Evolutionary conservation across 345 rosid genomes (phyloP), one percentile per base, ranked within the genome.

Genomic region (Sapria himalayana): DNA sequence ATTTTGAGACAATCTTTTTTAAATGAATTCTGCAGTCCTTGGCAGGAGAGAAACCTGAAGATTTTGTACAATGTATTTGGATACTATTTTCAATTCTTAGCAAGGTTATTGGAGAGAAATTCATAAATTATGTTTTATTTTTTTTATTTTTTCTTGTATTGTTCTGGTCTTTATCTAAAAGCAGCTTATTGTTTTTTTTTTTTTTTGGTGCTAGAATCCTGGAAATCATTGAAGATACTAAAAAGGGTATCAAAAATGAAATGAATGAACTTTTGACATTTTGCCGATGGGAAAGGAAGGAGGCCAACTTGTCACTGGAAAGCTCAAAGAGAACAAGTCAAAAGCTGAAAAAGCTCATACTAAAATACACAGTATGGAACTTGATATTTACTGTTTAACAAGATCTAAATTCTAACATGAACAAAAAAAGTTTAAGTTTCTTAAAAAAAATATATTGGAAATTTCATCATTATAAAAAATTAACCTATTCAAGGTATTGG

Each of bases 61-160:
- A 72, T 82, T 35, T 57, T 85, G 41, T 89, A 78, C 78, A 89
- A 89, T 54, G 29, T 70, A 23, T 78, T 72, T 58, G 98, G 98
- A 35, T 71, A 72, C 66, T 76, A 78, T 46, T 56, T 74, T 48
- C 98, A 89, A 55, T 72, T 74, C 59, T 76, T 78, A 62, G 94
- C 98, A 3, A 43, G 52, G 97, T 81, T 56, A 76, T n/a, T n/a
- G n/a, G n/a, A n/a, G n/a, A n/a, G n/a, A n/a, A n/a, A n/a, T n/a
- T n/a, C n/a, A n/a, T n/a, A n/a, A n/a, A n/a, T n/a, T n/a, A n/a
- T n/a, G 80, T 58, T 54, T 31, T 33, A 39, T 27, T 1, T 34
- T 22, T n/a, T 13, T 5, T 29, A 15, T 45, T 37, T 3, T 20
- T 18, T 27, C 24, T 37, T n/a, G 15, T 18, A 36, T 2, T 43